A percentile compares a stretch with the other conserved stretches of the same genome.
Conservation (phyloP, 2,329 filamentous ascomycete species). For the Eutypella sp. region DNA sequence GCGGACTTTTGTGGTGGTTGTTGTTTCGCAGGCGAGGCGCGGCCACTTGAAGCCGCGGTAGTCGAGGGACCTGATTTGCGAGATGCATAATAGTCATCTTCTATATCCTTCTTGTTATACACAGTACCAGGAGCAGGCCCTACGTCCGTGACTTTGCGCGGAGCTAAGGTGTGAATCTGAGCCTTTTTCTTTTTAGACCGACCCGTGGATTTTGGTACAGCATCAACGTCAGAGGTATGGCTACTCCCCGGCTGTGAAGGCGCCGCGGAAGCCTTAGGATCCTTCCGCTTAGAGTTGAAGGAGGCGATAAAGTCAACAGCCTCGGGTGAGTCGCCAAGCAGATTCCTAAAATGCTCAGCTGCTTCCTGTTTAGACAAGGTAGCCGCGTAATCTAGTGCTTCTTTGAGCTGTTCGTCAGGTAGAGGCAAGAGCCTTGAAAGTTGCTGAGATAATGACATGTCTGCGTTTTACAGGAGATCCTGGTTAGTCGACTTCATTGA, state of each 20-base stretch:
- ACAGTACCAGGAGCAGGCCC: slow-evolving; percentile 59
- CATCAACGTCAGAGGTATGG: slow-evolving; percentile 26
- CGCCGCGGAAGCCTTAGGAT: slow-evolving; percentile 27
- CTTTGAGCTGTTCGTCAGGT: slow-evolving; percentile 76
- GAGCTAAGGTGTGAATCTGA: slow-evolving; percentile 57
- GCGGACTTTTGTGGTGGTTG: slow-evolving; percentile 45
- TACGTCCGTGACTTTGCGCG: slow-evolving; percentile 58
- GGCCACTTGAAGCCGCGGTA: slow-evolving; percentile 31
- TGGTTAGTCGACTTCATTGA: too few relatives aligned
- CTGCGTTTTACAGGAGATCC: not conserved
- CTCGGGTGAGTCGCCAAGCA: slow-evolving; percentile 81
- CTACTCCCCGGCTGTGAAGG: slow-evolving; percentile 8
- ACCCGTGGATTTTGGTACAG: slow-evolving; percentile 45
- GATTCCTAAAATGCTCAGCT: slow-evolving; percentile 78
- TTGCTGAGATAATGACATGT: slow-evolving; percentile 55
- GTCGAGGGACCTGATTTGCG: slow-evolving; percentile 39
- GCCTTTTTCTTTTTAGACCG: slow-evolving; percentile 50
- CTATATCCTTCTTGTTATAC: slow-evolving; percentile 68
- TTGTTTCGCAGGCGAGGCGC: slow-evolving; percentile 37
- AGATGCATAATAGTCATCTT: slow-evolving; percentile 75
- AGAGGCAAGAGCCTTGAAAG: slow-evolving; percentile 77
- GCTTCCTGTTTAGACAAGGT: slow-evolving; percentile 73
- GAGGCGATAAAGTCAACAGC: slow-evolving; percentile 72
- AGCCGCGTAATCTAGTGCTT: slow-evolving; percentile 77
- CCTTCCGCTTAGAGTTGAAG: slow-evolving; percentile 65